phyloP scores from a whole-genome alignment of 495 filamentous ascomycete species.

The Chaetomidium leptoderma region DNA sequence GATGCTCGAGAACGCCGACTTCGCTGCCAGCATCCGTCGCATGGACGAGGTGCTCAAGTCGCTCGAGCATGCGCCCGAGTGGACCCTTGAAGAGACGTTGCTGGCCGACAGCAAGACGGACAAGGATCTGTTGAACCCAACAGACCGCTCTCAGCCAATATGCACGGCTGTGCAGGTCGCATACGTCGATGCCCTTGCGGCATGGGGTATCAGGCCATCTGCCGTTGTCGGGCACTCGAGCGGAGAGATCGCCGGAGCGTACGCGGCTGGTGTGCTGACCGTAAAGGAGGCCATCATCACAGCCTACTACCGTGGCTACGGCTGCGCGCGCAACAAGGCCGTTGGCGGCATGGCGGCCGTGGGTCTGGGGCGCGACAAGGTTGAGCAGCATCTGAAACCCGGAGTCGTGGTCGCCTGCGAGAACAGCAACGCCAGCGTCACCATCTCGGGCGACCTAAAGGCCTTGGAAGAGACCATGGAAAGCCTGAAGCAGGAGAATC shows the following conservation, averaged over 20 bases:
- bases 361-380: no score
- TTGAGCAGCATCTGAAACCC: no score
- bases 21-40: neutral
- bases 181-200: conserved; percentile 45
- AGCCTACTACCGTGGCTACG: conserved; percentile 38
- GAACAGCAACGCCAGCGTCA: no score
- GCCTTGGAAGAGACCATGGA: no score
- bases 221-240: conserved; percentile 39
- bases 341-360: conserved; percentile 41
- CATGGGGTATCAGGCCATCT: conserved; percentile 41
- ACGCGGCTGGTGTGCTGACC: conserved; percentile 31
- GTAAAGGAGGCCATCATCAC: conserved; percentile 26
- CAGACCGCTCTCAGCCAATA: conserved; percentile 34
- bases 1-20: neutral
- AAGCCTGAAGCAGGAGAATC: no score
- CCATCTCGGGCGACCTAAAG: no score
- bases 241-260: conserved; percentile 43
- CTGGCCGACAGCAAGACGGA: fast-evolving
- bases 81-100: neutral
- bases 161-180: conserved; percentile 48
- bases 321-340: conserved; percentile 12
- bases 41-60: neutral
- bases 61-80: no score
- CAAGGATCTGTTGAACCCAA: neutral
- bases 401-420: no score